Evolutionary conservation across 1,284 basidiomycete genomes (phyloP).

Genomic region (Uromyces viciae-fabae): DNA sequence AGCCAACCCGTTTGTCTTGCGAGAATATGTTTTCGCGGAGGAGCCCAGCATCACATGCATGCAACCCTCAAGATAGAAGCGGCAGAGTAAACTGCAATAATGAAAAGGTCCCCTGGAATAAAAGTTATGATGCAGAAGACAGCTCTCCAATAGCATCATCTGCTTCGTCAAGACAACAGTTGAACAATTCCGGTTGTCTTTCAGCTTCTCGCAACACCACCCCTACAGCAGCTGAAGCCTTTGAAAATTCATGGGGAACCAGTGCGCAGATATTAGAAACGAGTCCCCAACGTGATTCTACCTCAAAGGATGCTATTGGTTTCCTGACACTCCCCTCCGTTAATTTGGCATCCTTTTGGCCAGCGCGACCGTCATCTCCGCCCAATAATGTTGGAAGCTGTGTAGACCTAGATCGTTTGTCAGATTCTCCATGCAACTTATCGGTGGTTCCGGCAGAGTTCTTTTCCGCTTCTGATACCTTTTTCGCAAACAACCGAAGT

Average conservation of each 20-base stretch:
- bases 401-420: not conserved
- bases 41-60: not conserved
- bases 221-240: not conserved
- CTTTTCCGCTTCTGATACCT: not conserved
- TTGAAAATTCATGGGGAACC: not conserved
- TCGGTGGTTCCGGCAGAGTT: constrained; percentile 21
- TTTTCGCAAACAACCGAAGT: not conserved
- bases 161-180: no score
- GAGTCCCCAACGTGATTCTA: not conserved
- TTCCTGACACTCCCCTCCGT: constrained; percentile 11
- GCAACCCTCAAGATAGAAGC: not conserved
- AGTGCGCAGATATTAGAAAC: not conserved
- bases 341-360: constrained; percentile 25
- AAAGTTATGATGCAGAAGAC: no score
- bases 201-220: not conserved
- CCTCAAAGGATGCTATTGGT: not conserved
- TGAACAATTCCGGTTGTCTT: no score
- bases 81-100: not conserved
- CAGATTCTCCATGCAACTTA: not conserved
- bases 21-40: not conserved
- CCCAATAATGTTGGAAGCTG: not conserved
- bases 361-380: not conserved
- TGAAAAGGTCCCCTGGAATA: not conserved
- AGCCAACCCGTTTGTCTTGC: not conserved
- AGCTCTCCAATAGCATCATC: no score